Conservation (phyloP, 331 rosid species). For the Arachis monticola region DNA sequence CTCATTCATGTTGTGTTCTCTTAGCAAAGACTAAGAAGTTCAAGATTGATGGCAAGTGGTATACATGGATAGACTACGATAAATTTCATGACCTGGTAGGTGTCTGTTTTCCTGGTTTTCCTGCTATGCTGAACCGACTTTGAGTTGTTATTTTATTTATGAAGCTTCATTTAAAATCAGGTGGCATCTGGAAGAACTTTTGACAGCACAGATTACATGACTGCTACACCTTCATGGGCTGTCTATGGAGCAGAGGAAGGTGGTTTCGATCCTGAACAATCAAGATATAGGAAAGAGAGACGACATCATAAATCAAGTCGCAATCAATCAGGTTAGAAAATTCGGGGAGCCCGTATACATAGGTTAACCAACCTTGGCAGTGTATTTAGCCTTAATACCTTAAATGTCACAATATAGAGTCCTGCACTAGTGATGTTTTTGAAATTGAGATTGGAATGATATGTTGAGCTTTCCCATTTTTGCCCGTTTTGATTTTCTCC, state of each 20-base stretch:
- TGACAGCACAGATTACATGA: conserved; percentile 81
- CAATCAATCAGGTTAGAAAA: conserved; percentile 54
- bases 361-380: not conserved
- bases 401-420: no score
- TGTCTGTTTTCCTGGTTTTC: not conserved
- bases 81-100: conserved; percentile 91
- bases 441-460: no score
- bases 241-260: conserved; percentile 90
- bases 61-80: conserved; percentile 96
- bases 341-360: conserved; percentile 27
- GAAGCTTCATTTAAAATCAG: conserved; percentile 55
- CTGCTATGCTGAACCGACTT: conserved; percentile 31
- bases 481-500: no score
- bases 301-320: conserved; percentile 78
- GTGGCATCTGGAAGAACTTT: conserved; percentile 85
- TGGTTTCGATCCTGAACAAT: conserved; percentile 90
- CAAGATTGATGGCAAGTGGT: conserved; percentile 86
- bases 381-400: not conserved
- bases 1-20: conserved; percentile 94
- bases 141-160: conserved; percentile 10
- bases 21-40: conserved; percentile 83
- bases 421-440: no score
- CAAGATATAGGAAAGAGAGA: conserved; percentile 75
- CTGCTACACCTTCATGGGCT: conserved; percentile 94
- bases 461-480: no score